phyloP scores from a whole-genome alignment of 495 filamentous ascomycete genomes.

The Daldinia decipiens region DNA sequence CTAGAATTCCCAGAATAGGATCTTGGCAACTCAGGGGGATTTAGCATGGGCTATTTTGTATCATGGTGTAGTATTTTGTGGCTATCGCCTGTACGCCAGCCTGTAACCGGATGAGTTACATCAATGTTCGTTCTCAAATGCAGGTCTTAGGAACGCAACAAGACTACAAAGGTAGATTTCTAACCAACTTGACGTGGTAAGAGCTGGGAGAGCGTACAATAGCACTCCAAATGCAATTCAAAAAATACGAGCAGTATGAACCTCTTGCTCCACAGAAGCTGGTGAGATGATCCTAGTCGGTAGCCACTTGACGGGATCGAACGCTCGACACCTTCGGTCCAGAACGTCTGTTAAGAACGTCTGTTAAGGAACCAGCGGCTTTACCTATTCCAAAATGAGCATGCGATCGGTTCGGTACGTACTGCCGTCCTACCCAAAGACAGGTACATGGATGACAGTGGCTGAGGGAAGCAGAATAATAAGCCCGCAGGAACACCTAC shows the following conservation, averaged over 20 bases:
- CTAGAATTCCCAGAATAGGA: constrained; percentile 38
- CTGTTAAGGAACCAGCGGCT: constrained; percentile 13
- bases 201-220: neutral
- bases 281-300: constrained; percentile 26
- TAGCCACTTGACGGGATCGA: constrained; percentile 20
- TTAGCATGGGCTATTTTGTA: constrained; percentile 18
- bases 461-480: constrained; percentile 1
- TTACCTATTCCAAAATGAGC: constrained; percentile 12
- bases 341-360: constrained; percentile 19
- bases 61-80: constrained; percentile 33
- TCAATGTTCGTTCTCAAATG: neutral
- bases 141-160: neutral
- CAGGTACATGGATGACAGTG: neutral
- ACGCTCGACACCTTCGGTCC: constrained; percentile 31
- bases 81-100: neutral
- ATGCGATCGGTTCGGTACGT: constrained; percentile 14
- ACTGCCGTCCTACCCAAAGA: constrained; percentile 3
- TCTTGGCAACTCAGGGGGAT: constrained; percentile 41
- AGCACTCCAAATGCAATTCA: constrained; percentile 5
- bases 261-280: constrained; percentile 20
- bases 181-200: neutral
- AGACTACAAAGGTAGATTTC: neutral
- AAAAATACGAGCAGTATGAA: constrained; percentile 24
- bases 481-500: neutral
- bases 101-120: constrained; percentile 7